These are phyloP conservation scores for Phytophthora citricola DNA, from an alignment of 352 stramenopile species.

Conservation along the genomic window DNA sequence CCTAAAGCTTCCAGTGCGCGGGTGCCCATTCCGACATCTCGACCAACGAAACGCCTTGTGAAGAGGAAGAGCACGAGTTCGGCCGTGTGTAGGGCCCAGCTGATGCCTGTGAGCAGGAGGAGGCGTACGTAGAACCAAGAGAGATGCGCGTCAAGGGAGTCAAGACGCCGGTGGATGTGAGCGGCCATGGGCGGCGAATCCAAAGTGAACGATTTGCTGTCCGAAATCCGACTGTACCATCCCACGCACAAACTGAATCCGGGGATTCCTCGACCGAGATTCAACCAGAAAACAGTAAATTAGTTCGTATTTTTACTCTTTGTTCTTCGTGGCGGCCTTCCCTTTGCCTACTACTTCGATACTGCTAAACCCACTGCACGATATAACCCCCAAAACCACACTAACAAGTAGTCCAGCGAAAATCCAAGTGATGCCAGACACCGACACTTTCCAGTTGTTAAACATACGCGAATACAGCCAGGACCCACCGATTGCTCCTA, in stretches of 20 bases:
- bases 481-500: slow-evolving; percentile 11
- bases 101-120: slow-evolving; percentile 40
- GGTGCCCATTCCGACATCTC: slow-evolving; percentile 32
- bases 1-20: slow-evolving; percentile 35
- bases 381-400: slow-evolving; percentile 5
- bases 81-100: slow-evolving; percentile 44
- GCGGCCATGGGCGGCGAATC: not conserved
- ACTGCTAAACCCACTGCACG: too few species aligned
- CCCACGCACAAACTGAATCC: too few species aligned
- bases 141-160: slow-evolving; percentile 27
- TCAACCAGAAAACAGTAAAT: too few species aligned
- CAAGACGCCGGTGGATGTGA: slow-evolving; percentile 18
- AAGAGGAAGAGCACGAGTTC: slow-evolving; percentile 50
- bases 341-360: too few species aligned
- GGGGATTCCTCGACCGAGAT: too few species aligned
- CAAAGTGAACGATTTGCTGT: not conserved
- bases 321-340: too few species aligned
- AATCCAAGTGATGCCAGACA: slow-evolving; percentile 23
- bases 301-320: too few species aligned
- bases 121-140: slow-evolving; percentile 43
- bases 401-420: slow-evolving; percentile 15
- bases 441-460: slow-evolving; percentile 29
- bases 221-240: not conserved
- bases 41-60: slow-evolving; percentile 29
- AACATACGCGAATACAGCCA: slow-evolving; percentile 37